phyloP scores from a whole-genome alignment of 2,329 filamentous ascomycete genomes.

The Fusarium clavum region DNA sequence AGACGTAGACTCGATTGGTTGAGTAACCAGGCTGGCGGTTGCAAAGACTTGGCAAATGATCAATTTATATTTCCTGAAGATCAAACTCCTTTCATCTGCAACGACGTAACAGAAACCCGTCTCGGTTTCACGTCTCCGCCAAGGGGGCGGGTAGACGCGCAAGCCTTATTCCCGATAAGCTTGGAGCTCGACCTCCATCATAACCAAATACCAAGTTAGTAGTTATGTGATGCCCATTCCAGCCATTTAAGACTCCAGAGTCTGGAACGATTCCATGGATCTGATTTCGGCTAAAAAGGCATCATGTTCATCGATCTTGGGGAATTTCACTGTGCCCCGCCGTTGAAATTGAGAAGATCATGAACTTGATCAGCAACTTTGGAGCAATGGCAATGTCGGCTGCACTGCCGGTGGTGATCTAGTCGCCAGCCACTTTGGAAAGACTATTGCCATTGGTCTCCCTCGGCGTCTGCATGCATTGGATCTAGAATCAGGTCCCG shows the following conservation, averaged over 20 bases:
- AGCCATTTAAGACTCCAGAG: neutral
- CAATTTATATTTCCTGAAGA: neutral
- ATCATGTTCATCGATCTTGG: neutral
- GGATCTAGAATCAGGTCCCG: neutral
- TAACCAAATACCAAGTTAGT: neutral
- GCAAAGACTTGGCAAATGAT: neutral
- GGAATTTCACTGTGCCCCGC: constrained; percentile 2
- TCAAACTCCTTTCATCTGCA: constrained; percentile 7
- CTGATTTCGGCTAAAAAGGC: constrained; percentile 8
- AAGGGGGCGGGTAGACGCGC: constrained; percentile 27
- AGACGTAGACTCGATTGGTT: neutral
- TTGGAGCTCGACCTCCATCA: neutral
- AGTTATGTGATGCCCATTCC: constrained; percentile 3
- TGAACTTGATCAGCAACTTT: constrained; percentile 41
- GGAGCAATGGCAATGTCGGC: constrained; percentile 26
- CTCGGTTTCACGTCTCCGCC: constrained; percentile 21
- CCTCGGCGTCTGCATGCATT: neutral
- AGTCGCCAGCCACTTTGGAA: constrained; percentile 11
- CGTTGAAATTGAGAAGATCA: constrained; percentile 27
- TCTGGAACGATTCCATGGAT: constrained; percentile 17
- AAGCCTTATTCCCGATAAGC: constrained; percentile 37
- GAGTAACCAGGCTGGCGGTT: neutral
- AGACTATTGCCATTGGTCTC: constrained; percentile 12
- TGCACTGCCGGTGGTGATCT: constrained; percentile 16
- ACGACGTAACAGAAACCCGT: constrained; percentile 4